phyloP scores from a whole-genome alignment of 805 yeast species.

The Tetrapisispora arboricola region DNA sequence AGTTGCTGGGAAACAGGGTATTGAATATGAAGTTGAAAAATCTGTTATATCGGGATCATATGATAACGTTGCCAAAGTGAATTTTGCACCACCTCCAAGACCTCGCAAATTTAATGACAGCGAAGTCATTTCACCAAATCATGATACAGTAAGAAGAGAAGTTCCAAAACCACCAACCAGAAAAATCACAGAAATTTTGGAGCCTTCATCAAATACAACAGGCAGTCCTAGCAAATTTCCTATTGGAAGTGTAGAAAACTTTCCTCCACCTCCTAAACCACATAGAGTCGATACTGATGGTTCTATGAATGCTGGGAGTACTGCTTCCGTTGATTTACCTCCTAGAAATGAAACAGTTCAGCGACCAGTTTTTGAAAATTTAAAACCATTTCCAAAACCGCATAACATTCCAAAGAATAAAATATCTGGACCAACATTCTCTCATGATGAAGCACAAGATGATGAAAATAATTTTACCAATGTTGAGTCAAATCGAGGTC shows the following conservation, averaged over 20 bases:
- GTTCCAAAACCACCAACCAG: constrained; percentile 19
- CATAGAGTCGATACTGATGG: constrained; percentile 7
- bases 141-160: too few species aligned
- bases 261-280: constrained; percentile 36
- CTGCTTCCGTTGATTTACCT: not conserved
- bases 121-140: too few species aligned
- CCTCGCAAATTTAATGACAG: constrained; percentile 18
- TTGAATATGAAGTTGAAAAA: constrained; percentile 1
- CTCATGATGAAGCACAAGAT: not conserved
- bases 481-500: not conserved
- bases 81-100: constrained; percentile 36
- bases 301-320: not conserved
- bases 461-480: not conserved
- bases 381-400: constrained; percentile 19
- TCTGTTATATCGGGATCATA: constrained; percentile 29
- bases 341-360: not conserved
- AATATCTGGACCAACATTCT: not conserved
- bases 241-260: constrained; percentile 7
- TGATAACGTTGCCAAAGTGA: constrained; percentile 26
- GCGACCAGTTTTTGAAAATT: not conserved
- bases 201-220: not conserved
- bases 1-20: not conserved
- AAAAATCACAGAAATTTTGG: not conserved
- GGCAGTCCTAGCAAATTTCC: not conserved
- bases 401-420: not conserved